Evolutionary conservation across 2,329 filamentous ascomycete species (phyloP).

Genomic region (Microcera coccophila): DNA sequence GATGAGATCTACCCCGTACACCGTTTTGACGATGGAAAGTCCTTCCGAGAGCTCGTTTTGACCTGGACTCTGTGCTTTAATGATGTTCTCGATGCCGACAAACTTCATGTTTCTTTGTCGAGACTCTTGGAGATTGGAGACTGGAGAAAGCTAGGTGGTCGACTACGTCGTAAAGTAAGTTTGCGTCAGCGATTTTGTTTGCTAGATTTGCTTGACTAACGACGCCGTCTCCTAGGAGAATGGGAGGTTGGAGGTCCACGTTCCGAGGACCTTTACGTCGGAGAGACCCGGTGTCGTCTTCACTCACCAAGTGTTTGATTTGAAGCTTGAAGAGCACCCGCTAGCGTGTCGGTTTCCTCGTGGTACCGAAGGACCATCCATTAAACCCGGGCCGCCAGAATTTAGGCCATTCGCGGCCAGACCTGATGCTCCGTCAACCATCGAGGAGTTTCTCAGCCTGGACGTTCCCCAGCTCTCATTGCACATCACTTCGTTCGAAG

Average conservation of each 20-base stretch:
- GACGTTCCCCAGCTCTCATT: slow-evolving; percentile 46
- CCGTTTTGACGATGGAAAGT: slow-evolving; percentile 4
- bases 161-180: slow-evolving; percentile 25
- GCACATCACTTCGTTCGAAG: slow-evolving; percentile 45
- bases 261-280: slow-evolving; percentile 28
- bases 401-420: slow-evolving; percentile 16
- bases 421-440: slow-evolving; percentile 14
- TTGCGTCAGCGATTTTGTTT: background rate
- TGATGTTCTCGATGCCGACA: slow-evolving; percentile 42
- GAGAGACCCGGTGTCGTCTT: slow-evolving; percentile 39
- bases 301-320: slow-evolving; percentile 35
- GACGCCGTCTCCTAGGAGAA: slow-evolving; percentile 7
- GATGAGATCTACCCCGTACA: slow-evolving; percentile 6
- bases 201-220: background rate
- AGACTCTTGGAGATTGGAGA: slow-evolving; percentile 39
- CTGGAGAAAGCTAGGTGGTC: slow-evolving; percentile 46
- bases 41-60: slow-evolving; percentile 2
- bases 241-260: slow-evolving; percentile 31
- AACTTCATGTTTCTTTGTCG: slow-evolving; percentile 34
- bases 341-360: slow-evolving; percentile 36
- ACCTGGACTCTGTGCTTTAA: slow-evolving; percentile 40
- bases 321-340: slow-evolving; percentile 40
- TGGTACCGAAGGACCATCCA: slow-evolving; percentile 14
- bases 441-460: slow-evolving; percentile 38
- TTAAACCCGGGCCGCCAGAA: slow-evolving; percentile 11